Base-by-base conservation (phyloP, 129 eudicot species). In the Pulicaria dysenterica region DNA sequence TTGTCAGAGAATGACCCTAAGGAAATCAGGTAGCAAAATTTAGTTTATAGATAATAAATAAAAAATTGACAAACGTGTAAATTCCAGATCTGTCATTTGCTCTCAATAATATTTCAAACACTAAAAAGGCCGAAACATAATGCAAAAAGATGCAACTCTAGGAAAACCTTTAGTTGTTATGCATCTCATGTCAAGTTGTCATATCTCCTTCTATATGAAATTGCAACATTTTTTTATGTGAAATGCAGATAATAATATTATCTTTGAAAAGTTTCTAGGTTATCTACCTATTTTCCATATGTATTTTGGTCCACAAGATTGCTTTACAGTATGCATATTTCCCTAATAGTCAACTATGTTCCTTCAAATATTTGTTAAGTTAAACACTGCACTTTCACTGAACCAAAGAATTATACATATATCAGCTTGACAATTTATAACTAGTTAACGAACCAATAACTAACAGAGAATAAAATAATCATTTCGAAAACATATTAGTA, bases 1-100 rank as follows among this genome's bases (percentile, higher is more conserved):
- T 88, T 6, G 85, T 79, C 51, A 90, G 77, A 6, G 96, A 87
- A 67, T 90, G 98, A 34, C 97, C 98, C 98, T 94, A 72, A 11
- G 8, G 24, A 80, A 42, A 61, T 48, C 67, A 24, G 44, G 39
- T 45, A 11, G 14, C 49, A 3, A 55, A 46, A 7, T 40, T 65
- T 60, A 73, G 62, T 19, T 67, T 62, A 40, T 16, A 17, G 46
- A 64, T 6, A 17, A 7, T 31, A 43, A 47, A 39, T 5, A 14
- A 34, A 24, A 43, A 53, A 53, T 44, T 17, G 45, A 13, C 2
- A 31, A 15, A 55, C 19, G 6, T 37, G 34, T 72, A 69, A 8
- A 69, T 69, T 57, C 42, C 46, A 10, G 44, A 24, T 36, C 49
- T 48, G 39, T 57, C 45, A 57, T 57, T 56, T 24, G 36, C 5